Percentiles rank a stretch among this genome's conserved stretches.
Evolutionary conservation across 2,329 filamentous ascomycete genomes (phyloP).

Genomic region (Trichoderma sp.): DNA sequence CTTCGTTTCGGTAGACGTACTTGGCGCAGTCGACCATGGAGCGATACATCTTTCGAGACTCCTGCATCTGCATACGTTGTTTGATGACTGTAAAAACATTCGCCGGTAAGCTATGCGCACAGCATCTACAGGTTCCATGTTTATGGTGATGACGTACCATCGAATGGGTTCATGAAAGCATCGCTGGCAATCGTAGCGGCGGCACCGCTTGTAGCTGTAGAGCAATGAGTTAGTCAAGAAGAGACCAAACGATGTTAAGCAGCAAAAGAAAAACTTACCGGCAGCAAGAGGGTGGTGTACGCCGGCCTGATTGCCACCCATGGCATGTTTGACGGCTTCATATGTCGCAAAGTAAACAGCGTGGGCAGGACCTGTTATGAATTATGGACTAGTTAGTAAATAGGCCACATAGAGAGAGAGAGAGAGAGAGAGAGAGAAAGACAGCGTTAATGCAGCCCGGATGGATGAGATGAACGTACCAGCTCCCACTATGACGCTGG

Average conservation of each 20-base stretch:
- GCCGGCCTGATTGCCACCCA: conserved; percentile 86
- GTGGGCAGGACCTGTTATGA: conserved; percentile 77
- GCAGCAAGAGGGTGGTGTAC: conserved; percentile 92
- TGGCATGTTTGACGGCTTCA: conserved; percentile 92
- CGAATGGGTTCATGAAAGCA: conserved; percentile 98
- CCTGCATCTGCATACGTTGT: conserved; percentile 97
- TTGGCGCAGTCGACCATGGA: conserved; percentile 84
- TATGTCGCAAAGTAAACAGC: conserved; percentile 99
- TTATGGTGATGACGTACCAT: conserved; percentile 62
- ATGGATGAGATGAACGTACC: conserved; percentile 57
- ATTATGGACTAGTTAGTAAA: conserved; percentile 29
- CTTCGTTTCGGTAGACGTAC: conserved; percentile 85
- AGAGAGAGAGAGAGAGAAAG: neutral
- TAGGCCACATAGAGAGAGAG: neutral
- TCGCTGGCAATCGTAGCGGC: conserved; percentile 96
- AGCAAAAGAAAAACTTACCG: conserved; percentile 55
- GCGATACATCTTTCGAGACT: conserved; percentile 83
- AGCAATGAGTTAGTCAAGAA: neutral
- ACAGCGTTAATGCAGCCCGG: neutral
- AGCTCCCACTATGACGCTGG: conserved; percentile 92
- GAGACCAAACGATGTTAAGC: neutral
- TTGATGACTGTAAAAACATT: conserved; percentile 76
- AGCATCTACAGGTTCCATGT: neutral
- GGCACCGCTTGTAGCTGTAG: conserved; percentile 82
- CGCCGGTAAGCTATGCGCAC: neutral